A percentile compares a stretch with the other conserved stretches of the same genome.
phyloP scores from a whole-genome alignment of 1,284 basidiomycete genomes.

The Sporisorium graminicola region DNA sequence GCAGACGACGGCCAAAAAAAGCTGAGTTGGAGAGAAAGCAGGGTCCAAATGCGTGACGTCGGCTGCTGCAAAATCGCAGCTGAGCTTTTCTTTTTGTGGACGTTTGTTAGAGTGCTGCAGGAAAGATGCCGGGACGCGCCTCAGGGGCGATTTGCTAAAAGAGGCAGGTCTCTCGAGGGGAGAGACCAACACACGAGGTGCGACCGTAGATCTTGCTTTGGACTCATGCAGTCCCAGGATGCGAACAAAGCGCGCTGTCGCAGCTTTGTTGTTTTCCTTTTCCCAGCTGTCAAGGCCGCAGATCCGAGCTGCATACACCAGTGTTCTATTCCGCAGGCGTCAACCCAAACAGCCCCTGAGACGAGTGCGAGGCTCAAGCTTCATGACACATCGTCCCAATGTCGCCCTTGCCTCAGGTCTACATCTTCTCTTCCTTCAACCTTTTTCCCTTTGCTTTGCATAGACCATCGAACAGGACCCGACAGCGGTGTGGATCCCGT shows the following conservation, averaged over 20 bases:
- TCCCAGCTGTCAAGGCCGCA: neutral
- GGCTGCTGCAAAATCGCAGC: neutral
- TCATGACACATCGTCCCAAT: neutral
- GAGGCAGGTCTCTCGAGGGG: neutral
- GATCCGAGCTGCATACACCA: conserved; percentile 2
- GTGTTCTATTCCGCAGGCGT: neutral
- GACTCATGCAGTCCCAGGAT: no score
- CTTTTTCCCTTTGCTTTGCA: neutral
- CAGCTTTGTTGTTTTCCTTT: conserved; percentile 5
- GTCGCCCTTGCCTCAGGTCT: no score
- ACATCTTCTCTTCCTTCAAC: neutral
- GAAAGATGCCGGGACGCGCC: conserved; percentile 1
- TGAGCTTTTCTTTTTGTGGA: neutral
- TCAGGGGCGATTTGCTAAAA: conserved; percentile 12
- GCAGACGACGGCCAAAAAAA: neutral
- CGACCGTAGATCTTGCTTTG: no score
- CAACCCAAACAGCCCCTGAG: conserved; percentile 13
- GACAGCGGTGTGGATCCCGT: neutral
- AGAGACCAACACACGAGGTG: conserved; percentile 45
- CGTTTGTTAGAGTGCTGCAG: neutral
- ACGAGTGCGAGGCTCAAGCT: neutral
- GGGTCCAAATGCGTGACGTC: conserved; percentile 1
- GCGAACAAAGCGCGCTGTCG: no score
- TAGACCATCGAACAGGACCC: neutral
- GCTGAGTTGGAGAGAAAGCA: neutral